A percentile compares a stretch with the other conserved stretches of the same genome.
Evolutionary conservation across 768 basidiomycete species (phyloP).

Genomic region (Tulasnella sp.): DNA sequence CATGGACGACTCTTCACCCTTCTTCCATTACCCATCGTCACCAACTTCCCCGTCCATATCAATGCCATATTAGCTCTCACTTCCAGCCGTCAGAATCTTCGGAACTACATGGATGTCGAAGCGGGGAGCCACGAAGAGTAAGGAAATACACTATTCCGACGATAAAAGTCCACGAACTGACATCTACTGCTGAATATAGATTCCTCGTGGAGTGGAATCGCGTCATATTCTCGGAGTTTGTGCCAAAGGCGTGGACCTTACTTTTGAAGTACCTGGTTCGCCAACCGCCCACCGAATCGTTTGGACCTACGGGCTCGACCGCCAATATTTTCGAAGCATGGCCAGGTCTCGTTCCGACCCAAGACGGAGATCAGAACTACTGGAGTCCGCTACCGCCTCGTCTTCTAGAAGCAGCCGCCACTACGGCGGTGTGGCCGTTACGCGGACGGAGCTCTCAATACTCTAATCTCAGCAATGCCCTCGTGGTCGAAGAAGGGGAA

Average conservation of each 20-base stretch:
- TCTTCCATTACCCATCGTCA: constrained; percentile 46
- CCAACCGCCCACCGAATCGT: constrained; percentile 27
- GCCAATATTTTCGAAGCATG: constrained; percentile 40
- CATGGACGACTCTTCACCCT: constrained; percentile 54
- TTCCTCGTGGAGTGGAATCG: constrained; percentile 55
- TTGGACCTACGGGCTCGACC: constrained; percentile 10
- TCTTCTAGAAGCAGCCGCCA: constrained; percentile 42
- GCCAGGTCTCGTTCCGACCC: neutral
- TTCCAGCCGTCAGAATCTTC: constrained; percentile 14
- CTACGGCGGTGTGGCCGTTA: neutral
- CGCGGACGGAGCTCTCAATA: neutral
- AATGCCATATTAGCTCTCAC: constrained; percentile 40
- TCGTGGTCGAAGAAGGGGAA: neutral
- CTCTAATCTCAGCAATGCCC: neutral
- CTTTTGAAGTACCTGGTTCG: constrained; percentile 43
- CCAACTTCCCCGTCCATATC: constrained; percentile 25
- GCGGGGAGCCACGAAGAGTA: constrained; percentile 12
- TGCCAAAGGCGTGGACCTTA: constrained; percentile 51
- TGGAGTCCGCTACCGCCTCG: constrained; percentile 49
- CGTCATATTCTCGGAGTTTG: constrained; percentile 51
- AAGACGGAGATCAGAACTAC: constrained; percentile 44
- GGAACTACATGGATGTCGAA: constrained; percentile 23
- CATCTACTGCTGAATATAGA: constrained; percentile 41
- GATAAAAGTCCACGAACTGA: neutral
- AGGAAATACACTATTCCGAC: neutral